These are phyloP conservation scores for Styphnolobium japonicum DNA, from an alignment of 306 rosid species.

Conservation along the genomic window DNA sequence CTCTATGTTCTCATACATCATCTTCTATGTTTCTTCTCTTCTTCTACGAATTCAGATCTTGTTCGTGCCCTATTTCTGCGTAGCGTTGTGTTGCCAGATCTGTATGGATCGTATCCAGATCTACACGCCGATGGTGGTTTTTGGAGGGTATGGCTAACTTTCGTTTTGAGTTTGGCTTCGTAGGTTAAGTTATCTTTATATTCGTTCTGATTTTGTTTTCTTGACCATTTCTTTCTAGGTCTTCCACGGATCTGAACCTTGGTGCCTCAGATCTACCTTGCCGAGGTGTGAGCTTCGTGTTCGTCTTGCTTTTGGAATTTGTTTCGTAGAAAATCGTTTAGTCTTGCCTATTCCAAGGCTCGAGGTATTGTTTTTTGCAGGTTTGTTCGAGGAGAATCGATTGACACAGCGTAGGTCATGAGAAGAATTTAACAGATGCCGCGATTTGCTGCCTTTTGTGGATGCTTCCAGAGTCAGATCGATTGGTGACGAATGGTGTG, in stretches of 20 bases:
- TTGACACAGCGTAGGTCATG: background rate
- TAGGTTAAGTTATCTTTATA: background rate
- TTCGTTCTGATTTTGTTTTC: background rate
- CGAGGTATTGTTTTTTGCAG: background rate
- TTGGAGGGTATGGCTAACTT: background rate
- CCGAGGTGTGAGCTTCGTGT: background rate
- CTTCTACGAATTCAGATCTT: background rate
- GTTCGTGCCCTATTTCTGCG: accelerated
- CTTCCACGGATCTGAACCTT: background rate
- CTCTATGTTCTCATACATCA: accelerated
- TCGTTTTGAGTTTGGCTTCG: too few species aligned
- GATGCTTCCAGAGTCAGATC: background rate
- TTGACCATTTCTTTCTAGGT: background rate
- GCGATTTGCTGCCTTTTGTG: background rate
- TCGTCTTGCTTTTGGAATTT: background rate
- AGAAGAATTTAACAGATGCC: background rate
- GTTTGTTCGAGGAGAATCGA: background rate
- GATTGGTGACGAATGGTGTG: too few species aligned
- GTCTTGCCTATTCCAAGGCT: background rate
- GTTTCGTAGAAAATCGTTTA: background rate
- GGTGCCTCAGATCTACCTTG: background rate
- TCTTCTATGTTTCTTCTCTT: background rate
- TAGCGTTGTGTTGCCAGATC: background rate
- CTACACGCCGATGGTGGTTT: background rate
- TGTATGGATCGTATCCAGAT: background rate